Evolutionary conservation across 371 early-diverging fungal genomes (phyloP), one percentile per base, ranked within the genome.

Genomic region (Actinomortierella ambigua): DNA sequence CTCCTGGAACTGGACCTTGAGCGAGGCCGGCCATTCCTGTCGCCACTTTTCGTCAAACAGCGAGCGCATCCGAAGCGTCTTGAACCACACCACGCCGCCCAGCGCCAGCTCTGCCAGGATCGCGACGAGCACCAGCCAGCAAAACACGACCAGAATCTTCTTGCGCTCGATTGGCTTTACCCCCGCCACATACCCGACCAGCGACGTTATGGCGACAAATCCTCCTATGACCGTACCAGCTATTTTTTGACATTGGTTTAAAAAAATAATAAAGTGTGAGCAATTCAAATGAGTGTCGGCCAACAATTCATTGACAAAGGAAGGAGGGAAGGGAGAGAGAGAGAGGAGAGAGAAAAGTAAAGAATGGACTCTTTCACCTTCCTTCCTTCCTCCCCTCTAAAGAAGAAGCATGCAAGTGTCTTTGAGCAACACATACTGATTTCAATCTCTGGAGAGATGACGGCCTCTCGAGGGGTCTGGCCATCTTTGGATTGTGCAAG

Each of bases 81-180:
- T 71, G 73, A 71, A 71, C 73, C 73, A 71, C 53, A 71, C 66
- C 5, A 71, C 60, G 14, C 73, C 73, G 0, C 73, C 73, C 13
- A 71, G 59, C 2, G 53, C 52, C 20, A 71, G 50, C 42, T 71
- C 73, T 18, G 63, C 63, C 9, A 71, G 48, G 56, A 71, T 62
- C 34, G 62, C 66, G 6, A 48, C 27, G 8, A 71, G 43, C 9
- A 71, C 55, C 28, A 71, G 55, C 73, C 73, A 71, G 2, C 59
- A 56, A 46, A 65, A 71, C 2, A 57, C 50, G 8, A 66, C n/a
- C 41, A 71, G 52, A 46, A 71, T 44, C 1, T 26, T 18, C 22
- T 71, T 71, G 42, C 66, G 66, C 15, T 62, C 59, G 2, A 71
- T 66, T 3, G 73, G 73, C 2, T 65, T 47, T 11, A 57, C 42